phyloP scores from a whole-genome alignment of 495 filamentous ascomycete species.

The Acidiella bohemica region DNA sequence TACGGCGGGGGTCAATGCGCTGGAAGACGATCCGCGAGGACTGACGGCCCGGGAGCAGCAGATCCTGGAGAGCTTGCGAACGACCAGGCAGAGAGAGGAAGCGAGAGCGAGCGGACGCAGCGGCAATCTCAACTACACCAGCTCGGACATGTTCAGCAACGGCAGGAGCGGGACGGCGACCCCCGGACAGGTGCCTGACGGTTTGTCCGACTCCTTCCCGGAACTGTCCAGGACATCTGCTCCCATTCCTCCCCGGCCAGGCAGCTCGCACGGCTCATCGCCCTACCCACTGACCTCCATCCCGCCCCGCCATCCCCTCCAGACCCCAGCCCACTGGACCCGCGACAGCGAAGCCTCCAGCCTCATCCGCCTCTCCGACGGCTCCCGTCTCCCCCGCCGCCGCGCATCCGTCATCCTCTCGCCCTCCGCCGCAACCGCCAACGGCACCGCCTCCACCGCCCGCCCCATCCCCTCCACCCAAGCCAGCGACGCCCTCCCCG shows the following conservation, averaged over 20 bases:
- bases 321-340: too few species aligned
- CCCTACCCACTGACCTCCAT: too few species aligned
- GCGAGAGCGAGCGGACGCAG: slow-evolving; percentile 12
- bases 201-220: slow-evolving; percentile 14
- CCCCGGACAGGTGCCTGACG: slow-evolving; percentile 9
- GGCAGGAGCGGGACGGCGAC: too few species aligned
- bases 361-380: too few species aligned
- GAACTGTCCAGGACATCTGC: slow-evolving; percentile 11
- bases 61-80: slow-evolving; percentile 43
- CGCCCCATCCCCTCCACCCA: neutral
- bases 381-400: slow-evolving; percentile 21
- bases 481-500: neutral
- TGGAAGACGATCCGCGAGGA: slow-evolving; percentile 34
- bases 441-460: neutral
- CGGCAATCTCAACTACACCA: slow-evolving; percentile 28
- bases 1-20: slow-evolving; percentile 4
- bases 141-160: slow-evolving; percentile 29
- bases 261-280: slow-evolving; percentile 4
- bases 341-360: too few species aligned
- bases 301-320: too few species aligned
- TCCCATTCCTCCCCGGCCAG: too few species aligned
- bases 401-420: slow-evolving; percentile 21
- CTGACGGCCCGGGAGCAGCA: slow-evolving; percentile 44
- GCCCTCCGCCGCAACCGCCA: slow-evolving; percentile 7
- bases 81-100: slow-evolving; percentile 28